A percentile compares a stretch with the other conserved stretches of the same genome.
Evolutionary conservation across 2,329 filamentous ascomycete species (phyloP).

Genomic region (Epichloe sibirici): DNA sequence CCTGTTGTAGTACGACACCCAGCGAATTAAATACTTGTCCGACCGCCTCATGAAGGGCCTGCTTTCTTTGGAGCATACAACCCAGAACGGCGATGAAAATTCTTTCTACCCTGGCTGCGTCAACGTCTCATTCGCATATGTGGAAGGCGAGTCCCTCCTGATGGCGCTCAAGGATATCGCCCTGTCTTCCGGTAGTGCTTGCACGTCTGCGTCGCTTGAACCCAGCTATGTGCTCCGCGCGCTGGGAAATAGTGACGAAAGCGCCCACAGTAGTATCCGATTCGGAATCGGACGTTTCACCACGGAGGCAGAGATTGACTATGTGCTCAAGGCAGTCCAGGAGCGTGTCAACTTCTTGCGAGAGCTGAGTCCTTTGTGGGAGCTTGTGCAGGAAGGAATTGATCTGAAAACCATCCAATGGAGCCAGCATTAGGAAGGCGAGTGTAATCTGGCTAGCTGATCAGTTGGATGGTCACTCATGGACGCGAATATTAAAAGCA

Average conservation of each 20-base stretch:
- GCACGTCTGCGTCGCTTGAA: slow-evolving; percentile 91
- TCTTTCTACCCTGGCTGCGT: slow-evolving; percentile 93
- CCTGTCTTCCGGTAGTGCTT: slow-evolving; percentile 89
- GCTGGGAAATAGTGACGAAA: slow-evolving; percentile 92
- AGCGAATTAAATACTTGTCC: slow-evolving; percentile 71
- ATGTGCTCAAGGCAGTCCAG: slow-evolving; percentile 86
- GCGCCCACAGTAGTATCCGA: slow-evolving; percentile 91
- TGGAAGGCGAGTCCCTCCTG: slow-evolving; percentile 92
- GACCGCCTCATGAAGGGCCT: slow-evolving; percentile 74
- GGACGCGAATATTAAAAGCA: background rate
- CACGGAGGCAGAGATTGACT: slow-evolving; percentile 89
- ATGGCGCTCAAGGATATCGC: slow-evolving; percentile 99
- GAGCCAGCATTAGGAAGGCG: slow-evolving; percentile 68
- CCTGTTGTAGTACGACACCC: slow-evolving; percentile 68
- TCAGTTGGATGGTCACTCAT: background rate
- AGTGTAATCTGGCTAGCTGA: background rate
- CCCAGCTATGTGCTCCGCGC: slow-evolving; percentile 93
- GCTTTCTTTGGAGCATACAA: slow-evolving; percentile 80
- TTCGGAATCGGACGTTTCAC: slow-evolving; percentile 98
- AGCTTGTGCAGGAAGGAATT: slow-evolving; percentile 92
- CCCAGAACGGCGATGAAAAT: slow-evolving; percentile 72
- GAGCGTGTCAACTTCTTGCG: slow-evolving; percentile 86
- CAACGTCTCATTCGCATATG: slow-evolving; percentile 96
- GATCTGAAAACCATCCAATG: slow-evolving; percentile 95
- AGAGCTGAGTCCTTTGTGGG: slow-evolving; percentile 93